Evolutionary conservation across 495 filamentous ascomycete species (phyloP).

Genomic region (Thermochaetoides thermophila): DNA sequence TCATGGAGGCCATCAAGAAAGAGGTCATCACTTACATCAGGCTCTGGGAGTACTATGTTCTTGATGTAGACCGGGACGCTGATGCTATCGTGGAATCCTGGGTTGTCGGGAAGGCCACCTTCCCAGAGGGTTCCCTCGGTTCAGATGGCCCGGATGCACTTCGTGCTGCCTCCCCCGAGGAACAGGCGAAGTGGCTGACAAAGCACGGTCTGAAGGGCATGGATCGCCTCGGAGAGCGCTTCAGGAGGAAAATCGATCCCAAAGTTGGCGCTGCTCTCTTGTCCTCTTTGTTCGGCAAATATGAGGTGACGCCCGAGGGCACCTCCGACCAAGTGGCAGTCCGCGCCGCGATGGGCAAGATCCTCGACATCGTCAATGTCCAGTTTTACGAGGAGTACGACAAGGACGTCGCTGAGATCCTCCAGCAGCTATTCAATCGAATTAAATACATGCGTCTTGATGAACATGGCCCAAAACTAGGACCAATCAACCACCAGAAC

Average conservation of each 20-base stretch:
- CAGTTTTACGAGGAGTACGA: constrained; percentile 87
- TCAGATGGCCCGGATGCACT: constrained; percentile 32
- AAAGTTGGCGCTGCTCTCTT: constrained; percentile 52
- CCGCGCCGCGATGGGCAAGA: constrained; percentile 35
- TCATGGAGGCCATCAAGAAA: constrained; percentile 75
- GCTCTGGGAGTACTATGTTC: constrained; percentile 87
- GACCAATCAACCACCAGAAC: constrained; percentile 56
- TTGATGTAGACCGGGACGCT: constrained; percentile 62
- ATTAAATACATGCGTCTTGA: constrained; percentile 87
- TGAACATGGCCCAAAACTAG: constrained; percentile 77
- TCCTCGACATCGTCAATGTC: constrained; percentile 77
- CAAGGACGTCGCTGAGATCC: constrained; percentile 60
- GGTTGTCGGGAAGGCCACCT: constrained; percentile 38
- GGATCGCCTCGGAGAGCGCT: constrained; percentile 65
- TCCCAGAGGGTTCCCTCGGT: constrained; percentile 29
- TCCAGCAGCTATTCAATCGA: constrained; percentile 84
- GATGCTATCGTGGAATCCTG: constrained; percentile 56
- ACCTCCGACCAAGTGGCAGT: constrained; percentile 30
- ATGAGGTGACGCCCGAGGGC: constrained; percentile 33
- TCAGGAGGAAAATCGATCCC: constrained; percentile 53
- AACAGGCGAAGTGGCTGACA: constrained; percentile 38
- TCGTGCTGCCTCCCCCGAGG: constrained; percentile 19
- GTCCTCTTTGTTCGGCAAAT: constrained; percentile 52
- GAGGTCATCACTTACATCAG: constrained; percentile 59
- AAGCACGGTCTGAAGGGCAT: constrained; percentile 49